phyloP scores from a whole-genome alignment of 2,329 filamentous ascomycete species.

The Mycosphaerella arachidis region DNA sequence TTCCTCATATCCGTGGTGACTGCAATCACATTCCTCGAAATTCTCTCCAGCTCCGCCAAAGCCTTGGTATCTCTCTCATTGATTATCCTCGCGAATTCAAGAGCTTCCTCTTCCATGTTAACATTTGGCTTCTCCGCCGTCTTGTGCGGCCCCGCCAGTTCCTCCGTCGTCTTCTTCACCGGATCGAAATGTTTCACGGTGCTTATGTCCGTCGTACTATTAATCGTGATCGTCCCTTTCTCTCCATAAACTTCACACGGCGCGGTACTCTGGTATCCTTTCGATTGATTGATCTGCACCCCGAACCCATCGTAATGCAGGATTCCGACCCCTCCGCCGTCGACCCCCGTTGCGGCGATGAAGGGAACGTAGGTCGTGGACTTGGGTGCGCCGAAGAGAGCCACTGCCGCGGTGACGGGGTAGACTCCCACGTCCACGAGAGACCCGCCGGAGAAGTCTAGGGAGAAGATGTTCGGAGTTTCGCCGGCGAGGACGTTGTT shows the following conservation, averaged over 20 bases:
- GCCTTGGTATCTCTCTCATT: constrained; percentile 37
- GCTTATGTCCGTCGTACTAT: constrained; percentile 44
- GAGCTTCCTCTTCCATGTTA: constrained; percentile 47
- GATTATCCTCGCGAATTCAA: constrained; percentile 44
- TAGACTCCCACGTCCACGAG: constrained; percentile 49
- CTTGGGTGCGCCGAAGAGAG: constrained; percentile 44
- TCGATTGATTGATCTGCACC: constrained; percentile 42
- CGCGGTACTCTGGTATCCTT: constrained; percentile 43
- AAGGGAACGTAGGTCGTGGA: constrained; percentile 41
- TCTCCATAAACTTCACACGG: constrained; percentile 47
- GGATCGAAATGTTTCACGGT: constrained; percentile 40
- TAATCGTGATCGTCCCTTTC: constrained; percentile 43
- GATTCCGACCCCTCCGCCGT: constrained; percentile 43
- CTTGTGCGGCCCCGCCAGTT: constrained; percentile 34
- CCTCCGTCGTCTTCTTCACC: constrained; percentile 40
- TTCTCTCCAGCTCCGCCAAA: constrained; percentile 36
- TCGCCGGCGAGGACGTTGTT: constrained; percentile 45
- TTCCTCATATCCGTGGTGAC: constrained; percentile 43
- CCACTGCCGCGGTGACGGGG: constrained; percentile 44
- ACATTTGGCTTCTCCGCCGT: constrained; percentile 37
- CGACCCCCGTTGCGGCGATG: constrained; percentile 43
- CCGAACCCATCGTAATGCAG: constrained; percentile 43
- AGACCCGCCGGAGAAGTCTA: constrained; percentile 45
- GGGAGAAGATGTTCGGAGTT: constrained; percentile 46
- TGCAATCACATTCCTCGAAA: constrained; percentile 40